phyloP scores from a whole-genome alignment of 1,139 yeast genomes.

The Yamadazyma blattariae region DNA sequence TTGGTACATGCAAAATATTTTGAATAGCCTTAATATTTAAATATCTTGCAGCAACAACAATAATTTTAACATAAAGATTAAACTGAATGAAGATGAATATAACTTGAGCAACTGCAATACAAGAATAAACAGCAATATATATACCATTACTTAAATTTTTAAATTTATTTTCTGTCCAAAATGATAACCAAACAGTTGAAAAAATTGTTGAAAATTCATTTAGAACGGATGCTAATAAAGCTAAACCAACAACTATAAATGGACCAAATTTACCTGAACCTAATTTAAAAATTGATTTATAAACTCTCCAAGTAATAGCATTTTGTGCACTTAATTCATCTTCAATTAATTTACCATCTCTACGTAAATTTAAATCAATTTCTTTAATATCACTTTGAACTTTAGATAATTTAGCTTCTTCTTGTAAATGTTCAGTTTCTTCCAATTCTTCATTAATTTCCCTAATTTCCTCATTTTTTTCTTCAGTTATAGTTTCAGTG shows the following conservation, averaged over 20 bases:
- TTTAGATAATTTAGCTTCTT: not conserved
- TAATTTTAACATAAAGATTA: conserved; percentile 45
- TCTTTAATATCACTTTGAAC: conserved; percentile 23
- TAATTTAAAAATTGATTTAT: conserved; percentile 45
- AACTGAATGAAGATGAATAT: conserved; percentile 42
- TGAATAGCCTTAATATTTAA: conserved; percentile 26
- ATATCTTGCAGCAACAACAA: conserved; percentile 45
- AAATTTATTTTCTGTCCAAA: conserved; percentile 69
- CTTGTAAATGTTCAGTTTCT: too few species aligned
- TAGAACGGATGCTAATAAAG: conserved; percentile 21
- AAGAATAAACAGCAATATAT: conserved; percentile 71
- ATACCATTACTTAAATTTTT: conserved; percentile 41
- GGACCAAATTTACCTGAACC: conserved; percentile 54
- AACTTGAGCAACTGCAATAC: conserved; percentile 45
- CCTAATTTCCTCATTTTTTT: not conserved
- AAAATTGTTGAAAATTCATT: conserved; percentile 61
- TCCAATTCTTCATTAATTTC: conserved; percentile 2
- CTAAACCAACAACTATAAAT: conserved; percentile 13
- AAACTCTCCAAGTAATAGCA: conserved; percentile 28
- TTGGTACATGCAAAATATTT: conserved; percentile 42
- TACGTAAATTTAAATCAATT: conserved; percentile 33
- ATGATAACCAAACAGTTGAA: conserved; percentile 81
- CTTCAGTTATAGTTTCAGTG: not conserved
- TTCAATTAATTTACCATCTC: conserved; percentile 29
- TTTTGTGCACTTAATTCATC: conserved; percentile 42